Evolutionary conservation across 2,329 filamentous ascomycete genomes (phyloP), one percentile per base, ranked within the genome.

Genomic region (Aspergillus sp.): DNA sequence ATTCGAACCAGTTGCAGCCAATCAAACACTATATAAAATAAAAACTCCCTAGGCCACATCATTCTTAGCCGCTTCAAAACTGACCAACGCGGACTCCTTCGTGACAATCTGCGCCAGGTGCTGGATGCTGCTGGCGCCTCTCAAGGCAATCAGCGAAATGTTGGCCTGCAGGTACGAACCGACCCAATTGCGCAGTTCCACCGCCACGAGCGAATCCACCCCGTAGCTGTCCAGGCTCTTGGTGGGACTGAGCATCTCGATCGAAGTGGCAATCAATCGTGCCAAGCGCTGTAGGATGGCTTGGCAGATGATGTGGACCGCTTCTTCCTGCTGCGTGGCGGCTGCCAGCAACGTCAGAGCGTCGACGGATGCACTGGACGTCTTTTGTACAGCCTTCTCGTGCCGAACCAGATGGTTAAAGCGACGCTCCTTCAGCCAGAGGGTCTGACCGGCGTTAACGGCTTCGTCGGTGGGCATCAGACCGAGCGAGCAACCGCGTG

Each of bases 191-290:
- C 30, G 6, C 30, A 33, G 6, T 9, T 33, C 30, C 30, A 33
- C 6, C 2, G 30, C 30, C 6, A 33, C 30, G 6, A 33, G 30
- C 6, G 30, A 33, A 9, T 33, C 30, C 6, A 33, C 30, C 6
- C 30, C 30, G 30, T 33, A 33, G 8, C 52, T 48, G 36, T 55
- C 50, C 4, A 54, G 48, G 33, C 51, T 53, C 46, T 51, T 47
- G 7, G 10, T 26, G 0, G 42, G 29, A 6, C 35, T 32, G 42
- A 43, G 19, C 8, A 34, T 32, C 8, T 34, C 12, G 2, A 26
- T 6, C 7, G 42, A 34, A 4, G 35, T 34, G 4, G 30, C 30
- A 29, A 43, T 34, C 2, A 32, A 29, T 4, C 27, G 19, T 7
- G 42, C 29, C 19, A 43, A 19, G 6, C 28, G 34, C 10, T 26